Conservation (phyloP, 176 grass and related monocot genomes). For the Avena sativa region DNA sequence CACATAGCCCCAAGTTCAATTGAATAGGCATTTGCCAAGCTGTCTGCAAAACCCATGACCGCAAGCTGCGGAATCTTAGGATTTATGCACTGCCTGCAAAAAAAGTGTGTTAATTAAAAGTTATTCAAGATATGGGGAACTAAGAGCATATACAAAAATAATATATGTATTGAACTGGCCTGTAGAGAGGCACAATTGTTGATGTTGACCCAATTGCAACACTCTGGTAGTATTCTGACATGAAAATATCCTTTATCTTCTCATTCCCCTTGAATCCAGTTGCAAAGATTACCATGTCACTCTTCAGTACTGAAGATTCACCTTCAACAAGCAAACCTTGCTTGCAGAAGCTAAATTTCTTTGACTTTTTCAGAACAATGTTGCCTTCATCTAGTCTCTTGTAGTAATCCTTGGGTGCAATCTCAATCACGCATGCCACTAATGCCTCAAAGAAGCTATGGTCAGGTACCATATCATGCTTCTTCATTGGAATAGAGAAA, state of each 20-base stretch:
- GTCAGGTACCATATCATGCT: constrained; percentile 60
- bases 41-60: constrained; percentile 60
- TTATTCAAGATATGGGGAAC: neutral
- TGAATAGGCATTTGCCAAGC: constrained; percentile 59
- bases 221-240: constrained; percentile 38
- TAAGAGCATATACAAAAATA: neutral
- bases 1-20: constrained; percentile 52
- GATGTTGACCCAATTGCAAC: constrained; percentile 41
- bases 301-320: neutral
- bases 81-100: constrained; percentile 57
- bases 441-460: constrained; percentile 51
- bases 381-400: constrained; percentile 61
- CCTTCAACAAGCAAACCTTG: neutral
- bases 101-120: neutral
- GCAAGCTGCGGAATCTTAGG: constrained; percentile 65
- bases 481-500: constrained; percentile 52
- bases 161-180: neutral
- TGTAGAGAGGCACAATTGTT: constrained; percentile 58
- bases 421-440: constrained; percentile 41
- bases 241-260: neutral
- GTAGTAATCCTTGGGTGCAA: constrained; percentile 51
- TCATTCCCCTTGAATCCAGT: neutral
- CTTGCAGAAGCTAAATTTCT: neutral
- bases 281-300: neutral
- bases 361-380: constrained; percentile 32